Percentiles rank a stretch among this genome's conserved stretches.
These are phyloP conservation scores for Alnus rubra DNA, from an alignment of 306 rosid genomes.

Conservation along the genomic window DNA sequence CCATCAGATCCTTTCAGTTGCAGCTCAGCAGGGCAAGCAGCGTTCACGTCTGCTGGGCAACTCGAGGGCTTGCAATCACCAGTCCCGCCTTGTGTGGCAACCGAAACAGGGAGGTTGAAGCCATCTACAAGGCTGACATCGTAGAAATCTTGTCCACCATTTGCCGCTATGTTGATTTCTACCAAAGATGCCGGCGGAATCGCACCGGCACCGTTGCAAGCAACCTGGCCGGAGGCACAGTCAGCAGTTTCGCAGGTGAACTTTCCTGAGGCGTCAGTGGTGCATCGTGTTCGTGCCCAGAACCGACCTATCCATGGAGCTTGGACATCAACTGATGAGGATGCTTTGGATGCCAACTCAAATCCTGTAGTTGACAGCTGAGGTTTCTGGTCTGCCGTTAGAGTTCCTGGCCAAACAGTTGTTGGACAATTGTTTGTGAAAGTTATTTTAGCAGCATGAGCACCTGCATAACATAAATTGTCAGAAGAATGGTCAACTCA, in stretches of 20 bases:
- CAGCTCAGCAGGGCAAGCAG: conserved; percentile 29
- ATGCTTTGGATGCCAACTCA: conserved; percentile 12
- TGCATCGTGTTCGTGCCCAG: conserved; percentile 42
- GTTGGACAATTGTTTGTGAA: conserved; percentile 34
- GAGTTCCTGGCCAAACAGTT: conserved; percentile 44
- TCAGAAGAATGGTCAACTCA: too few relatives aligned
- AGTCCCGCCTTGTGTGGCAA: conserved; percentile 30
- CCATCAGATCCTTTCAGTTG: conserved; percentile 29
- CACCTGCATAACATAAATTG: neutral
- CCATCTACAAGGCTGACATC: conserved; percentile 47
- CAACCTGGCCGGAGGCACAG: conserved; percentile 33
- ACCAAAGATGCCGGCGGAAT: conserved; percentile 42
- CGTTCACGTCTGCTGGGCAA: conserved; percentile 33
- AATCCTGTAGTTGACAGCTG: conserved; percentile 39
- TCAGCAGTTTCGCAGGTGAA: conserved; percentile 43
- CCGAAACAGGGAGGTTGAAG: conserved; percentile 40
- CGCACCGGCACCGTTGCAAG: conserved; percentile 42
- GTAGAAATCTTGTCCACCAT: conserved; percentile 40
- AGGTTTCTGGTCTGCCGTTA: conserved; percentile 27
- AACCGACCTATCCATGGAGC: conserved; percentile 45
- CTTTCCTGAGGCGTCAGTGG: conserved; percentile 19
- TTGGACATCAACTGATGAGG: neutral
- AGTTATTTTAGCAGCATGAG: conserved; percentile 27
- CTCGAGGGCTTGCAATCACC: conserved; percentile 16
- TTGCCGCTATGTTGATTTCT: conserved; percentile 30